Percentiles rank a stretch among this genome's conserved stretches.
phyloP scores from a whole-genome alignment of 1,284 basidiomycete species.

The Rhodofomes roseus region DNA sequence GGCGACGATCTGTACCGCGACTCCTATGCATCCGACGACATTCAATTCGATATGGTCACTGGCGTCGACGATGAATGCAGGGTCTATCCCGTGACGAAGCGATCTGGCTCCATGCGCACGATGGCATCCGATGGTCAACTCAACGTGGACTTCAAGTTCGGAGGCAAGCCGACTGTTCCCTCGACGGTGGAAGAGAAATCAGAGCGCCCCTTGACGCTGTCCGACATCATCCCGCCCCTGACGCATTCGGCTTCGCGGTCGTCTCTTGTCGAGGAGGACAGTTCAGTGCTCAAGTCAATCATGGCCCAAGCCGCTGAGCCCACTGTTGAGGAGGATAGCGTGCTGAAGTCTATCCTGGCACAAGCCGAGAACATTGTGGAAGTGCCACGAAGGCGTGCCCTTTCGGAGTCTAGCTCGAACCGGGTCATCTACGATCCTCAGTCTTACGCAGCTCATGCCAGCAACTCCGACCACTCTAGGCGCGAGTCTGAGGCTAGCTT shows the following conservation, averaged over 20 bases:
- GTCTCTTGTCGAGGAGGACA: slow-evolving; percentile 45
- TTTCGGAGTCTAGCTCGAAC: slow-evolving; percentile 44
- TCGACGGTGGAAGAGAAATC: slow-evolving; percentile 17
- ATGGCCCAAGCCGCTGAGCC: slow-evolving; percentile 39
- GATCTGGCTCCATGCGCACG: slow-evolving; percentile 33
- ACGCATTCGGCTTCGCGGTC: slow-evolving; percentile 43
- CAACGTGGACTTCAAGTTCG: slow-evolving; percentile 69
- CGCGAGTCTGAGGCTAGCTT: slow-evolving; percentile 60
- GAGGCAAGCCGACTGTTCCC: slow-evolving; percentile 43
- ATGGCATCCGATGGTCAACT: slow-evolving; percentile 59
- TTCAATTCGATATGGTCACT: slow-evolving; percentile 22
- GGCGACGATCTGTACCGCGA: slow-evolving; percentile 12
- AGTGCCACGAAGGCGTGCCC: slow-evolving; percentile 23
- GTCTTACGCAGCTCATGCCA: background rate
- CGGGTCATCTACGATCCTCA: slow-evolving; percentile 10
- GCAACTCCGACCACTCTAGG: slow-evolving; percentile 36
- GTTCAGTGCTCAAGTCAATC: slow-evolving; percentile 57
- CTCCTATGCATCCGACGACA: slow-evolving; percentile 20
- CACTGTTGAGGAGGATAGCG: slow-evolving; percentile 17
- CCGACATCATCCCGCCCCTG: slow-evolving; percentile 70
- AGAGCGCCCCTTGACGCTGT: slow-evolving; percentile 48
- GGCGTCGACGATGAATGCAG: slow-evolving; percentile 27
- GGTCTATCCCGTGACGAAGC: slow-evolving; percentile 16
- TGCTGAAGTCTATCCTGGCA: slow-evolving; percentile 54
- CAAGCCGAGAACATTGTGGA: slow-evolving; percentile 34